phyloP scores from a whole-genome alignment of 352 stramenopile genomes.

The Peronospora tabacina region DNA sequence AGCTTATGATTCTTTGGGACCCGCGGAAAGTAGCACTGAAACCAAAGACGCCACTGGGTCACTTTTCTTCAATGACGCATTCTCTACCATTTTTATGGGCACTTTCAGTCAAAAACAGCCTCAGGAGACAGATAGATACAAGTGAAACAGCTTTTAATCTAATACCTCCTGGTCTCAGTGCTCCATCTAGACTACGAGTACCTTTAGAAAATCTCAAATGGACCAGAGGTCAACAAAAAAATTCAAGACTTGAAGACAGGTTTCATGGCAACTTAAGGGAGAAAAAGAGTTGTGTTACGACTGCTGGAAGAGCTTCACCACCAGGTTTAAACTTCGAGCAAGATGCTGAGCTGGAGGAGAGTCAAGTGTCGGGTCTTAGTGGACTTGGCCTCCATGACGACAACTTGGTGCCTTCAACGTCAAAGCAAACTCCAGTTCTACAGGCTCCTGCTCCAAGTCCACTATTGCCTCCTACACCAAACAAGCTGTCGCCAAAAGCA shows the following conservation, averaged over 20 bases:
- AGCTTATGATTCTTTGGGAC: conserved; percentile 72
- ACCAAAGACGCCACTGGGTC: conserved; percentile 27
- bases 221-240: conserved; percentile 66
- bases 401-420: conserved; percentile 20
- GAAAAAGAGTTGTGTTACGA: background rate
- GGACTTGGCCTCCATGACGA: conserved; percentile 69
- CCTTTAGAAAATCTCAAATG: conserved; percentile 72
- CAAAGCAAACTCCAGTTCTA: conserved; percentile 14
- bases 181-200: conserved; percentile 43
- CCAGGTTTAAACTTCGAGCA: conserved; percentile 28
- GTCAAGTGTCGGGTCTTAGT: conserved; percentile 52
- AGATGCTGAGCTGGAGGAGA: conserved; percentile 54
- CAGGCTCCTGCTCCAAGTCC: conserved; percentile 22
- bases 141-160: conserved; percentile 15
- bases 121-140: conserved; percentile 2
- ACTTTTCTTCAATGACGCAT: conserved; percentile 82
- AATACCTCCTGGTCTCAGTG: conserved; percentile 47
- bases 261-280: conserved; percentile 24
- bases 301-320: conserved; percentile 7
- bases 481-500: conserved; percentile 21
- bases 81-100: conserved; percentile 78
- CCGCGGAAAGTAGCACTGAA: conserved; percentile 36
- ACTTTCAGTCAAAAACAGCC: conserved; percentile 42
- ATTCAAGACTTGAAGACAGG: conserved; percentile 51
- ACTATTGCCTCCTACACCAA: conserved; percentile 20